Conservation (phyloP, 306 rosid species). For the Sophora flavescens region DNA sequence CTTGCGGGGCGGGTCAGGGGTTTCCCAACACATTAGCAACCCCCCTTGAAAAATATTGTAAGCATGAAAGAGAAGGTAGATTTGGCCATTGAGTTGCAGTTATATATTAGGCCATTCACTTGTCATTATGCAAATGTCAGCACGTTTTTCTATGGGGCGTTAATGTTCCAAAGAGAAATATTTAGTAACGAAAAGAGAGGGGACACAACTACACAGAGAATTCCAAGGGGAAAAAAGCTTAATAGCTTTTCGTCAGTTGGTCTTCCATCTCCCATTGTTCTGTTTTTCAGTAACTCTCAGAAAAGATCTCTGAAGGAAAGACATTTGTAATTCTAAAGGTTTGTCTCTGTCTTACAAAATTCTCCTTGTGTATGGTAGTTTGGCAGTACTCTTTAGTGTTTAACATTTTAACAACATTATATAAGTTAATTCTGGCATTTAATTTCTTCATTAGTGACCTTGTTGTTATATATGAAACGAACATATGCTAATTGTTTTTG, state of each 20-base stretch:
- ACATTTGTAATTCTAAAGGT: conserved; percentile 35
- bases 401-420: conserved; percentile 13
- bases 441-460: background rate
- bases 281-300: background rate
- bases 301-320: background rate
- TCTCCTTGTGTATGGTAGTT: conserved; percentile 11
- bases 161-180: conserved; percentile 43
- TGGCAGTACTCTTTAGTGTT: conserved; percentile 18
- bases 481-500: conserved; percentile 17
- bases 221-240: background rate
- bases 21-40: conserved; percentile 31
- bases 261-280: conserved; percentile 44
- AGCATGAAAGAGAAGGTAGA: conserved; percentile 43
- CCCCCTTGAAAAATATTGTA: background rate
- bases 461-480: conserved; percentile 18
- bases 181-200: background rate
- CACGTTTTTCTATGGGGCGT: conserved; percentile 39
- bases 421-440: background rate
- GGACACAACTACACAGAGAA: background rate
- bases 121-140: conserved; percentile 37
- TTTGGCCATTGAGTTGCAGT: conserved; percentile 27
- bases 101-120: conserved; percentile 46
- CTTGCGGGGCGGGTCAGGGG: conserved; percentile 27
- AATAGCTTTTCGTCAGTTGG: background rate
- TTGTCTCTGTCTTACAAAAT: conserved; percentile 18